phyloP scores from a whole-genome alignment of 768 basidiomycete genomes.

The Suillus luteus region DNA sequence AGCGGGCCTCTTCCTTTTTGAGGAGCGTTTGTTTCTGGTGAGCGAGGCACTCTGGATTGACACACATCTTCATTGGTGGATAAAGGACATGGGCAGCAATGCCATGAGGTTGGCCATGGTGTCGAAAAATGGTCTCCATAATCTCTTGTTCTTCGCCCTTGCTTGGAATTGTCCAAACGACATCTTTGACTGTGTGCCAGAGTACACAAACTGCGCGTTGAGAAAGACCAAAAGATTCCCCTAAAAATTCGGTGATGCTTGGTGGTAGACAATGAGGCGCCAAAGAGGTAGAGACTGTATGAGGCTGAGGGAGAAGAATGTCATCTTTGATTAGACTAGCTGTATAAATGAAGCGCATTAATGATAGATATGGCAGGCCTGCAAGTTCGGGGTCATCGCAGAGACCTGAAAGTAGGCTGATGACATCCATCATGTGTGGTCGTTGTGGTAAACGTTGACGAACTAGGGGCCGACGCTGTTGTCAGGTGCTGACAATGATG shows the following conservation, averaged over 20 bases:
- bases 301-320: background rate
- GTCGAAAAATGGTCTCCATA: background rate
- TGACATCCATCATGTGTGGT: too few species aligned
- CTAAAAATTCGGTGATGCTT: background rate
- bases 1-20: background rate
- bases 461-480: too few species aligned
- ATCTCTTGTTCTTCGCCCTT: background rate
- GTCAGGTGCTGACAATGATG: too few species aligned
- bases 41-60: background rate
- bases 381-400: background rate
- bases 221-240: too few species aligned
- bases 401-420: background rate
- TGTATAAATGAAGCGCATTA: background rate
- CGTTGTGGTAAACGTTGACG: too few species aligned
- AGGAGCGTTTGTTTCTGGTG: background rate
- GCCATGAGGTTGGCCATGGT: background rate
- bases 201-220: too few species aligned
- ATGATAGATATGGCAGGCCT: background rate
- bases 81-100: background rate
- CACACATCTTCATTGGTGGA: background rate
- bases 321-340: background rate
- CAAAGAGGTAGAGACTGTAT: background rate
- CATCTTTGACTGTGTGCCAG: background rate
- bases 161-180: constrained; percentile 2
- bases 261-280: background rate